phyloP scores from a whole-genome alignment of 2,329 filamentous ascomycete species.

The Hypoxylon sp. region DNA sequence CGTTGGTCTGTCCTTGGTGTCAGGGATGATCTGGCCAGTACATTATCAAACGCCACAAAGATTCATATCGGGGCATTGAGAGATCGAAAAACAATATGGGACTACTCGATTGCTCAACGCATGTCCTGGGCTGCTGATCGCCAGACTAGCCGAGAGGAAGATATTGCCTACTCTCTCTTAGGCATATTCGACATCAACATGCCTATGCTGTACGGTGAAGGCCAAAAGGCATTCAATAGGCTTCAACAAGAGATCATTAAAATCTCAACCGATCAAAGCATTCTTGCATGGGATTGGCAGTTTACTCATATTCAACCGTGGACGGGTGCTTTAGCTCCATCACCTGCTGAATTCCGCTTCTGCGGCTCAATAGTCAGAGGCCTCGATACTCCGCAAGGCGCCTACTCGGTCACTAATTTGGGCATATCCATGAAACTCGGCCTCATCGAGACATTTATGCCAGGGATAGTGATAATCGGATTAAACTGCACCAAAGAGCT shows the following conservation, averaged over 20 bases:
- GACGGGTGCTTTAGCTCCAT: slow-evolving; percentile 22
- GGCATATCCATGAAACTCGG: slow-evolving; percentile 26
- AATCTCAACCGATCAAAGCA: slow-evolving; percentile 40
- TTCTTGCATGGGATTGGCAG: slow-evolving; percentile 41
- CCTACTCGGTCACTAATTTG: slow-evolving; percentile 32
- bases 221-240: slow-evolving; percentile 43
- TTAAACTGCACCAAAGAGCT: slow-evolving; percentile 34
- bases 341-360: slow-evolving; percentile 25
- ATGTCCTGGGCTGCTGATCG: slow-evolving; percentile 52
- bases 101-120: slow-evolving; percentile 46
- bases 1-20: slow-evolving; percentile 29
- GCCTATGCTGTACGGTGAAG: slow-evolving; percentile 54
- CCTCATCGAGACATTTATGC: not conserved
- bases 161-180: slow-evolving; percentile 55
- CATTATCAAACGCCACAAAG: slow-evolving; percentile 22
- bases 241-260: slow-evolving; percentile 49
- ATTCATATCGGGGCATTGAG: slow-evolving; percentile 36
- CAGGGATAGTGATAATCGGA: not conserved
- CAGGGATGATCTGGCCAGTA: not conserved
- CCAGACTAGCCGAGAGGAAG: slow-evolving; percentile 48
- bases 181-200: slow-evolving; percentile 55
- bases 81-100: slow-evolving; percentile 23
- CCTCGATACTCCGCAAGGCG: not conserved
- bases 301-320: not conserved
- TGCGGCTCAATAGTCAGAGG: slow-evolving; percentile 33